phyloP scores from a whole-genome alignment of 139 green algal species.

The Chlorella sorokiniana region DNA sequence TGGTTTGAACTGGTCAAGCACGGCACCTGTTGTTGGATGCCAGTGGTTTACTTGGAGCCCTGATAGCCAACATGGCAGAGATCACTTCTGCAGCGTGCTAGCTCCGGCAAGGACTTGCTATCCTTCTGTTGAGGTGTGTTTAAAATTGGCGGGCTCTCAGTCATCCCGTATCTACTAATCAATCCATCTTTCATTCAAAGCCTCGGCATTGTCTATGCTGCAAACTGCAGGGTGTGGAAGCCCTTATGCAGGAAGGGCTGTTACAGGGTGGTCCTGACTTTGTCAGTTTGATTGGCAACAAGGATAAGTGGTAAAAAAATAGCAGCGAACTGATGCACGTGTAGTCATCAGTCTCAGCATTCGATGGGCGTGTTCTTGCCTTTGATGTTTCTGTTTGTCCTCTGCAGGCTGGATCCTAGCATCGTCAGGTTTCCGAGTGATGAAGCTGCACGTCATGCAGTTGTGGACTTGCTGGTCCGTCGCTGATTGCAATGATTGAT shows the following conservation, averaged over 20 bases:
- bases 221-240: background rate
- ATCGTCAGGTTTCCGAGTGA: conserved; percentile 65
- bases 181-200: background rate
- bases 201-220: background rate
- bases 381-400: background rate
- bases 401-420: conserved; percentile 3
- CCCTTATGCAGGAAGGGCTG: conserved; percentile 48
- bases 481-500: background rate
- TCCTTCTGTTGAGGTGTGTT: conserved; percentile 38
- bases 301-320: conserved; percentile 5
- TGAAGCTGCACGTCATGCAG: conserved; percentile 76
- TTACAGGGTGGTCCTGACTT: conserved; percentile 59
- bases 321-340: background rate
- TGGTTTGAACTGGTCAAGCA: conserved; percentile 69
- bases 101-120: conserved; percentile 70
- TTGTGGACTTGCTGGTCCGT: conserved; percentile 67
- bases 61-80: background rate
- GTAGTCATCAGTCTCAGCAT: background rate
- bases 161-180: background rate
- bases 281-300: conserved; percentile 7
- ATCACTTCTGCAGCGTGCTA: conserved; percentile 63
- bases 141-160: background rate
- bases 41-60: conserved; percentile 87
- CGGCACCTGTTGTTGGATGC: conserved; percentile 76
- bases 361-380: background rate